Base-by-base conservation (phyloP, 257 asterid genomes). In the Fraxinus cuspidata region DNA sequence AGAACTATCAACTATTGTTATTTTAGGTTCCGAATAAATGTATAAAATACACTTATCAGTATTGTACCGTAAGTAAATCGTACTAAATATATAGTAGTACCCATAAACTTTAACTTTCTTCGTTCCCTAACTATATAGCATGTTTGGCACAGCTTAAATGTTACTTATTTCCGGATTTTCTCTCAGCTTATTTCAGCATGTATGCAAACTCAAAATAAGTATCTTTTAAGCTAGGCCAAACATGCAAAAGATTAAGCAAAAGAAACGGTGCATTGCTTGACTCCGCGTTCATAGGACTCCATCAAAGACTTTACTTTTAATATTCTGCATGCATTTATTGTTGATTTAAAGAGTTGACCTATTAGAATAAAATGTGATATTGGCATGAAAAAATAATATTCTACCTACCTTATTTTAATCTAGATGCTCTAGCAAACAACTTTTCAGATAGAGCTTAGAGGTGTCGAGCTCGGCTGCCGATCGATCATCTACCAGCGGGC, bases 231-330 rank as follows among this genome's bases (percentile, higher is more conserved):
- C 19, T 44, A 13, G 51, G 51, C 51, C 51, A 13, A 44, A 12
- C 53, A 44, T 12, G 53, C 18, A 44, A 44, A 44, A 44, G 51
- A 38, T 38, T 38, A 38, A 49, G 58, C 58, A 15, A 2, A 49
- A 18, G 21, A 16, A 8, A 4, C n/a, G 21, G 58, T 49, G 58
- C 58, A 49, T 16, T 49, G 2, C 23, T 31, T 25, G 71, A 34
- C 28, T 71, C 72, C 27, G 25, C n/a, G 19, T 23, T 78, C 77
- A 71, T 34, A n/a, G 75, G 31, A 23, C 44, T 35, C 71, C 7
- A 77, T 0, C 21, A 6, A 68, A 23, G 75, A 70, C 63, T 51
- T 18, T 16, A 6, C 21, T 19, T 51, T 5, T 51, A 18, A 19
- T 51, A 15, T 4, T 51, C 25, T 51, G 9, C 8, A 16, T 51